Percentiles rank a stretch among this genome's conserved stretches.
Conservation (phyloP, 78 protist species). For the Protostelium mycophagum region DNA sequence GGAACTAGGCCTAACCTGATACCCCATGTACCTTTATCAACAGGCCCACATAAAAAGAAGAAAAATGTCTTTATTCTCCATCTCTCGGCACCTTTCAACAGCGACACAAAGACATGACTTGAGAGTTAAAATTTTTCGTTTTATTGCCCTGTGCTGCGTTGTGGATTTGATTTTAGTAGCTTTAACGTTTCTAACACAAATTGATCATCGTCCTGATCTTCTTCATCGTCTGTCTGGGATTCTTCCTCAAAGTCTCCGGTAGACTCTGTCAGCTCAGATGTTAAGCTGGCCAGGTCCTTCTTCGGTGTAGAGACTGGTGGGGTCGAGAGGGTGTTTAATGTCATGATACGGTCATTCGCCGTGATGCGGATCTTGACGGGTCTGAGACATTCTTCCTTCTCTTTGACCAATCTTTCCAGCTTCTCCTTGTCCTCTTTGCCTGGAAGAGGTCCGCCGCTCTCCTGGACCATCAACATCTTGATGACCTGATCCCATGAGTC, state of each 20-base stretch:
- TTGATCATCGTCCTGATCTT: background rate
- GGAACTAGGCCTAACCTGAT: too few species aligned
- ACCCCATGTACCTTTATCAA: too few species aligned
- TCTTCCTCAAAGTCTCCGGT: background rate
- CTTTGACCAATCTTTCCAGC: slow-evolving; percentile 34
- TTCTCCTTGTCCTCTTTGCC: slow-evolving; percentile 54
- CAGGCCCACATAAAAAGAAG: too few species aligned
- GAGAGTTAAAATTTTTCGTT: background rate
- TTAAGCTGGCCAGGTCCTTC: background rate
- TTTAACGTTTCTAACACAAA: background rate
- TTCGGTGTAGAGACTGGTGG: too few species aligned
- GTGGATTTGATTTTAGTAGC: background rate
- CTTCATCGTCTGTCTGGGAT: background rate
- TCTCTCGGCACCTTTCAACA: too few species aligned
- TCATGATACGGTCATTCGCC: slow-evolving; percentile 1
- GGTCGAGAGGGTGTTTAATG: background rate
- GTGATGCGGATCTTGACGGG: slow-evolving; percentile 70
- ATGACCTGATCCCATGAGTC: slow-evolving; percentile 61
- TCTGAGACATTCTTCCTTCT: slow-evolving; percentile 60
- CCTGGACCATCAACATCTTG: slow-evolving; percentile 48
- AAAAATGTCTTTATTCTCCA: too few species aligned
- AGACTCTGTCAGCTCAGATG: background rate
- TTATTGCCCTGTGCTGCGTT: background rate
- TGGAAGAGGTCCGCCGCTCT: slow-evolving; percentile 21
- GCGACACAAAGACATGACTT: too few species aligned